Conservation (phyloP, 139 green algal genomes). For the Ostreobium quekettii region DNA sequence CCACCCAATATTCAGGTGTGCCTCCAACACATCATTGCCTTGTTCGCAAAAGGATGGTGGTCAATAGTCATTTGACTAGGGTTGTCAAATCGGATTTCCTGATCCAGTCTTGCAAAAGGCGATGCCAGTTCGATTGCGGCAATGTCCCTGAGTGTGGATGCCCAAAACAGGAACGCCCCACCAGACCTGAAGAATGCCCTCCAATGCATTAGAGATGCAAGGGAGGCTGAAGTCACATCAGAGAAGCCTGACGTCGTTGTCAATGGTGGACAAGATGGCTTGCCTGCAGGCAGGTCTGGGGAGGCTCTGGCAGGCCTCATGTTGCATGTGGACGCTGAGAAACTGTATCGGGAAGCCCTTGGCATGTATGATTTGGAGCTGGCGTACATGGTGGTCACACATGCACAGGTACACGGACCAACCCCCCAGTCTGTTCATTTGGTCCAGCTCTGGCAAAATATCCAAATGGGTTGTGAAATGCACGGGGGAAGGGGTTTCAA, state of each 20-base stretch:
- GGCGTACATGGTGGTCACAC: slow-evolving; percentile 83
- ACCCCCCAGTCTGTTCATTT: neutral
- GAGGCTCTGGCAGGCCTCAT: slow-evolving; percentile 74
- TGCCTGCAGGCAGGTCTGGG: slow-evolving; percentile 36
- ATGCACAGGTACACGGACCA: slow-evolving; percentile 54
- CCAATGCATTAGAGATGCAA: slow-evolving; percentile 41
- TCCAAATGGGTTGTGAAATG: no score
- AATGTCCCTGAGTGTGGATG: no score
- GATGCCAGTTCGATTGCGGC: no score
- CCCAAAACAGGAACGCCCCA: slow-evolving; percentile 41
- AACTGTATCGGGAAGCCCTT: slow-evolving; percentile 76
- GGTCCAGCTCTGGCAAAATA: no score
- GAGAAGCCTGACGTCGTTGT: neutral
- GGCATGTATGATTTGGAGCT: slow-evolving; percentile 84
- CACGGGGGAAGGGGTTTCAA: no score
- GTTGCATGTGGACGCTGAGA: slow-evolving; percentile 63
- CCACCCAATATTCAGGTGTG: no score
- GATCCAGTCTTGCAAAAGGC: no score
- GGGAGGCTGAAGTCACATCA: slow-evolving; percentile 45
- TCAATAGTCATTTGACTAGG: no score
- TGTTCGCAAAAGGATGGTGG: no score
- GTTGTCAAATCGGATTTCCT: no score
- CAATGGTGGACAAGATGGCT: neutral
- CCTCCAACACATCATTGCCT: no score
- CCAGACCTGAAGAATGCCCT: slow-evolving; percentile 67